phyloP scores from a whole-genome alignment of 257 asterid species.

The Solanum bulbocastanum region DNA sequence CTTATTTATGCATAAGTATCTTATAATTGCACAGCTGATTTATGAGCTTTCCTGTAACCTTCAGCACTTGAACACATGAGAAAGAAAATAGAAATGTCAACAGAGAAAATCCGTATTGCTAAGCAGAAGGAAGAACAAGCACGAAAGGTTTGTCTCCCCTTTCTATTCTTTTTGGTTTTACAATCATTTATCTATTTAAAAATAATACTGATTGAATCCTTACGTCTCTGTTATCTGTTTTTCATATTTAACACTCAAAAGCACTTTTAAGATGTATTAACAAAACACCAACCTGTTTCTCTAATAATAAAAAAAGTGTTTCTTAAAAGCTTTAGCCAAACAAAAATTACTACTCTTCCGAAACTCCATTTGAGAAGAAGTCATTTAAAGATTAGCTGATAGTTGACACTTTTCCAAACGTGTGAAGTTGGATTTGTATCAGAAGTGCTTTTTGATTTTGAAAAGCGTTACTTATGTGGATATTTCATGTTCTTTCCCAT shows the following conservation, averaged over 20 bases:
- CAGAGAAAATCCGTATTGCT: slow-evolving; percentile 65
- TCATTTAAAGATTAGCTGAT: neutral
- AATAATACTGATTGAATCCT: neutral
- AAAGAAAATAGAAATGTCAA: slow-evolving; percentile 76
- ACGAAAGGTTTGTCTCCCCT: slow-evolving; percentile 38
- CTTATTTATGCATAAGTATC: neutral
- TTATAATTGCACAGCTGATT: neutral
- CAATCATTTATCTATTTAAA: neutral
- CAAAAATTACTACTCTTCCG: neutral
- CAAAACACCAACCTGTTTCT: neutral
- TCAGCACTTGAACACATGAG: slow-evolving; percentile 95
- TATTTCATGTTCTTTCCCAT: neutral
- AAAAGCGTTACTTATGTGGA: neutral
- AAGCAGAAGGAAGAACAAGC: slow-evolving; percentile 78
- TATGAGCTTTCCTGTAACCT: neutral
- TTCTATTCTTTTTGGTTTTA: neutral
- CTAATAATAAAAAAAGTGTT: neutral
- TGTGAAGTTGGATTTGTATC: neutral
- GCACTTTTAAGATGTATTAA: neutral
- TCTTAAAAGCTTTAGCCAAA: neutral
- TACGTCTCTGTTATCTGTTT: neutral
- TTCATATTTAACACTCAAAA: neutral
- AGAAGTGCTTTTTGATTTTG: neutral
- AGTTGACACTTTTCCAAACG: neutral
- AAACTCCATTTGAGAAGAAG: neutral